These are phyloP conservation scores for Lichtheimia corymbifera DNA, from an alignment of 371 early-diverging fungal genomes.

Conservation along the genomic window DNA sequence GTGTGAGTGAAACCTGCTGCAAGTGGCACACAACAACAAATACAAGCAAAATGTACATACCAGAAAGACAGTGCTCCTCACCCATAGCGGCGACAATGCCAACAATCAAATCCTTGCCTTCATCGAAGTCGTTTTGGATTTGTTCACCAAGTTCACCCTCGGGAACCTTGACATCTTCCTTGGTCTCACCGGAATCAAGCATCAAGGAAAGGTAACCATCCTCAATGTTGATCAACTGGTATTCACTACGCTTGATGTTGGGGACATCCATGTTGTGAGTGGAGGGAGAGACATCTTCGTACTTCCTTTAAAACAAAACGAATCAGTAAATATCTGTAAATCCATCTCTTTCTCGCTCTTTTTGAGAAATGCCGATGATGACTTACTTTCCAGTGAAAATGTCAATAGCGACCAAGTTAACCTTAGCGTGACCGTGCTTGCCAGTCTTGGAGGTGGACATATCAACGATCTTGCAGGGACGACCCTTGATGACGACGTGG, in stretches of 20 bases:
- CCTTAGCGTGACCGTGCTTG: slow-evolving; percentile 99
- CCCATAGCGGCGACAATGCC: slow-evolving; percentile 93
- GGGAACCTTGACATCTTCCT: slow-evolving; percentile 96
- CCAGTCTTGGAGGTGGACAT: slow-evolving; percentile 96
- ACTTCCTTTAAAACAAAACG: slow-evolving; percentile 46
- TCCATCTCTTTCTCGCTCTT: too few relatives aligned
- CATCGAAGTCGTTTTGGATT: slow-evolving; percentile 74
- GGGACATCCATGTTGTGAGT: slow-evolving; percentile 99
- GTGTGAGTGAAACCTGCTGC: background rate
- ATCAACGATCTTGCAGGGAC: slow-evolving; percentile 99
- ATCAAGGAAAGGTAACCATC: slow-evolving; percentile 93
- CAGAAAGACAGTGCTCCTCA: slow-evolving; percentile 86
- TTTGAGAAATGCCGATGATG: too few relatives aligned
- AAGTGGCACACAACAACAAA: background rate
- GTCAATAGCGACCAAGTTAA: slow-evolving; percentile 93
- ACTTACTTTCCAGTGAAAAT: slow-evolving; percentile 96
- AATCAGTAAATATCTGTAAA: too few relatives aligned
- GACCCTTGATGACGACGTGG: slow-evolving; percentile 96
- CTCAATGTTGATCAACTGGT: slow-evolving; percentile 84
- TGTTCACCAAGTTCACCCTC: slow-evolving; percentile 85
- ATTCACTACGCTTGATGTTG: slow-evolving; percentile 88
- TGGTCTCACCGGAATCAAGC: slow-evolving; percentile 75
- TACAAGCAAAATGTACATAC: slow-evolving; percentile 47
- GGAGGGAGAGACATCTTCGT: slow-evolving; percentile 97
- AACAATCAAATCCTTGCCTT: slow-evolving; percentile 85